Evolutionary conservation across 1,284 basidiomycete species (phyloP).

Genomic region (Neolentinus lepideus): DNA sequence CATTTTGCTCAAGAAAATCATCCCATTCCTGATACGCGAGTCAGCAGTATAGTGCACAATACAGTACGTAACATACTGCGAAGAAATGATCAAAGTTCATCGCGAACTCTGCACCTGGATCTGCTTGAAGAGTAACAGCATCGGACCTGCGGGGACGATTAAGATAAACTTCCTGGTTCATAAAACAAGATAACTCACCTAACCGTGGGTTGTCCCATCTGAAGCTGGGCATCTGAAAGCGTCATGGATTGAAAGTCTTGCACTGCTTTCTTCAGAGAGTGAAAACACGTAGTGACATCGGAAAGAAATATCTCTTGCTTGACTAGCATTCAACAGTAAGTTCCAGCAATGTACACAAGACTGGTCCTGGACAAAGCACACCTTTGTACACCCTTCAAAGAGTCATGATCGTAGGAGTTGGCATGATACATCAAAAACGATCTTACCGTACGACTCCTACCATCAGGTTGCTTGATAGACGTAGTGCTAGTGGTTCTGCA

Average conservation of each 20-base stretch:
- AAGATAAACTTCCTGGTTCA: neutral
- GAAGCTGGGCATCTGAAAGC: constrained; percentile 39
- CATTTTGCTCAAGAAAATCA: constrained; percentile 41
- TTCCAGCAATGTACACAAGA: neutral
- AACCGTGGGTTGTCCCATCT: constrained; percentile 62
- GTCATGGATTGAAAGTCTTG: constrained; percentile 47
- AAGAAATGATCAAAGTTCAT: constrained; percentile 65
- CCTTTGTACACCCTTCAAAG: constrained; percentile 64
- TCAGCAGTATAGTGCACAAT: neutral
- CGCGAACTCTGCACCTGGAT: constrained; percentile 43
- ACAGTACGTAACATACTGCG: constrained; percentile 37
- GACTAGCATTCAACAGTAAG: constrained; percentile 32
- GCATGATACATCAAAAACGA: neutral
- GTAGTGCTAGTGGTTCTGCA: constrained; percentile 76
- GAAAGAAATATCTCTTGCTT: constrained; percentile 77
- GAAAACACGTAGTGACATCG: constrained; percentile 74
- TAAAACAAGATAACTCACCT: constrained; percentile 32
- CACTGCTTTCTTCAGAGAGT: constrained; percentile 67
- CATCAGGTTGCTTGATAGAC: constrained; percentile 81
- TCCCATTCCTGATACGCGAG: constrained; percentile 49
- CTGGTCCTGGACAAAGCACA: constrained; percentile 13
- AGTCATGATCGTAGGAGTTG: constrained; percentile 3
- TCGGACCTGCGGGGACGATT: constrained; percentile 35
- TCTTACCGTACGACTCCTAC: constrained; percentile 79
- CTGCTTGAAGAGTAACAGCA: constrained; percentile 48